Evolutionary conservation across 139 green algal genomes (phyloP).

Genomic region (Picochlorum sp.): DNA sequence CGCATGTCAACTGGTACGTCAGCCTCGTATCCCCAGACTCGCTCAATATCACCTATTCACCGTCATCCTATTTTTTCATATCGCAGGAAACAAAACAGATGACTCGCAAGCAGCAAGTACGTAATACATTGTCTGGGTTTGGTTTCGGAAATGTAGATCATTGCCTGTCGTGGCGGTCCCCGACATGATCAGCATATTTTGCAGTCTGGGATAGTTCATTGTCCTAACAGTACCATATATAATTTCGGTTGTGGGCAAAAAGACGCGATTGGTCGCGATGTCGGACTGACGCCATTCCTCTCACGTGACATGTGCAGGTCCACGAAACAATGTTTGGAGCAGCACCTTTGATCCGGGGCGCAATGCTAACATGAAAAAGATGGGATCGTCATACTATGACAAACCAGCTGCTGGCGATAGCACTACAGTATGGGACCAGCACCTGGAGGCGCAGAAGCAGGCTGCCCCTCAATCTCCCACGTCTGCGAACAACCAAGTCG

Average conservation of each 20-base stretch:
- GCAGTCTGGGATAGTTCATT: no score
- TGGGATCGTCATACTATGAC: constrained; percentile 10
- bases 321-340: constrained; percentile 6
- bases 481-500: constrained; percentile 3
- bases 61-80: no score
- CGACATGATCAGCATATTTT: no score
- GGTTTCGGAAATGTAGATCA: no score
- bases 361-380: constrained; percentile 5
- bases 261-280: no score
- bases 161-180: no score
- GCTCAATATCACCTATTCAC: no score
- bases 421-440: constrained; percentile 2
- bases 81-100: no score
- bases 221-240: no score
- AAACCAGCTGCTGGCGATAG: background rate
- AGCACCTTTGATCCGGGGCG: constrained; percentile 11
- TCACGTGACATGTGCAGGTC: constrained; percentile 5
- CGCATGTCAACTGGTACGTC: constrained; percentile 6
- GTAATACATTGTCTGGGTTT: no score
- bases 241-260: no score
- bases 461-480: background rate
- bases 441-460: constrained; percentile 1
- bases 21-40: background rate
- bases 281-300: background rate
- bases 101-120: no score